These are phyloP conservation scores for Nemania bipapillata DNA, from an alignment of 2,329 filamentous ascomycete genomes.

Conservation along the genomic window DNA sequence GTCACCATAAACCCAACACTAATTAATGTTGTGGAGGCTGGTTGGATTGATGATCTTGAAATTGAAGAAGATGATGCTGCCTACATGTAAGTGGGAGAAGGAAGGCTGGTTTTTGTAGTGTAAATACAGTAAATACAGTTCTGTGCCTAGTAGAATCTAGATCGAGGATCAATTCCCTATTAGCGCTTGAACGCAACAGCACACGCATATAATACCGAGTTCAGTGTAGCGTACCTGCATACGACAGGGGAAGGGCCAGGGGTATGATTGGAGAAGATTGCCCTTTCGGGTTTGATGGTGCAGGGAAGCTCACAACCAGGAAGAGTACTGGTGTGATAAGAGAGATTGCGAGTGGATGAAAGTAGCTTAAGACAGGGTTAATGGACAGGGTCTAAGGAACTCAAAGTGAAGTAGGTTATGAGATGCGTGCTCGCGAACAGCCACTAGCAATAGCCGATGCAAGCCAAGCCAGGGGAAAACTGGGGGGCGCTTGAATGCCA, in stretches of 20 bases:
- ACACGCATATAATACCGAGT: constrained; percentile 1
- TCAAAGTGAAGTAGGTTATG: not conserved
- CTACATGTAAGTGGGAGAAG: constrained; percentile 1
- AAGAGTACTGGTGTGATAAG: constrained; percentile 38
- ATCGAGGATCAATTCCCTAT: constrained; percentile 30
- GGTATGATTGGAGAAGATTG: constrained; percentile 17
- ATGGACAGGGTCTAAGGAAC: constrained; percentile 24
- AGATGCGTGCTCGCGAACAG: constrained; percentile 26
- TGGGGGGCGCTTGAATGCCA: constrained; percentile 19
- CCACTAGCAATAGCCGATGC: constrained; percentile 41
- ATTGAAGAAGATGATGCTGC: constrained; percentile 6
- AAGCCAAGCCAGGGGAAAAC: constrained; percentile 34
- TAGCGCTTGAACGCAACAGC: constrained; percentile 19
- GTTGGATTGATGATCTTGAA: constrained; percentile 16
- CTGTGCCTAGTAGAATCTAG: constrained; percentile 5
- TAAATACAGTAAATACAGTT: not conserved
- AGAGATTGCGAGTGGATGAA: constrained; percentile 46
- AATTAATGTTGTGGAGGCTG: not conserved
- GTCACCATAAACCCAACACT: not conserved
- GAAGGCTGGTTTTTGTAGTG: not conserved
- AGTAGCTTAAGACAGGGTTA: constrained; percentile 28
- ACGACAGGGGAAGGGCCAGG: constrained; percentile 22
- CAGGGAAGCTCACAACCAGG: not conserved
- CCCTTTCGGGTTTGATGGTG: not conserved
- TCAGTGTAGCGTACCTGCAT: constrained; percentile 34